These are phyloP conservation scores for Zygoascus sp. DNA, from an alignment of 1,139 yeast genomes.

Conservation along the genomic window DNA sequence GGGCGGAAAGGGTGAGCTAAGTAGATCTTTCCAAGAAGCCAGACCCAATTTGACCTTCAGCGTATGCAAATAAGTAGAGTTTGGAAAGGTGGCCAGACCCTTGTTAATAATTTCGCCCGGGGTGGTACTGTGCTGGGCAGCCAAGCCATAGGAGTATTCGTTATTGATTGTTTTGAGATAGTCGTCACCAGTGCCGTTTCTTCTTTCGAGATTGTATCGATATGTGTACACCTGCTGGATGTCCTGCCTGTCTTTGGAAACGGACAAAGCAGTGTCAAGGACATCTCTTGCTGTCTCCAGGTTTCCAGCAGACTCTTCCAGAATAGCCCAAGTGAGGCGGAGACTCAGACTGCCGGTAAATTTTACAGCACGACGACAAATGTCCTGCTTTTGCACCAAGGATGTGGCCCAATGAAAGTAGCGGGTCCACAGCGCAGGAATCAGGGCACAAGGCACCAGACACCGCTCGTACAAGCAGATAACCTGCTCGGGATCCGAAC, in stretches of 20 bases:
- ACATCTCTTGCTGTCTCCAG: slow-evolving; percentile 33
- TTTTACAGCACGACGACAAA: slow-evolving; percentile 33
- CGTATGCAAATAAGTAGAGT: slow-evolving; percentile 15
- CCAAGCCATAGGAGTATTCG: slow-evolving; percentile 8
- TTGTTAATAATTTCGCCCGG: slow-evolving; percentile 6
- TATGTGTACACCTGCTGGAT: slow-evolving; percentile 13
- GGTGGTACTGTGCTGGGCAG: slow-evolving; percentile 2
- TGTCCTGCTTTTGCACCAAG: slow-evolving; percentile 28
- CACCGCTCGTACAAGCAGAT: slow-evolving; percentile 47
- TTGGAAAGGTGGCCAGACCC: slow-evolving; percentile 18
- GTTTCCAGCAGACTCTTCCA: slow-evolving; percentile 33
- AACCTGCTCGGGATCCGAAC: slow-evolving; percentile 29
- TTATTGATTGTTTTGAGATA: slow-evolving; percentile 22
- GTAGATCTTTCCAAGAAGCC: slow-evolving; percentile 6
- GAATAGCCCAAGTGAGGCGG: slow-evolving; percentile 35
- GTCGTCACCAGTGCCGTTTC: slow-evolving; percentile 13
- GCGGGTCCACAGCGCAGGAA: slow-evolving; percentile 59
- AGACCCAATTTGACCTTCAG: slow-evolving; percentile 7
- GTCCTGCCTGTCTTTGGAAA: not conserved
- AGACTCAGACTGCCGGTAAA: slow-evolving; percentile 35
- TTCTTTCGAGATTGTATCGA: slow-evolving; percentile 27
- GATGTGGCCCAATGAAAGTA: slow-evolving; percentile 45
- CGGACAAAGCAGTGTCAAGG: slow-evolving; percentile 13
- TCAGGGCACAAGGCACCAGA: slow-evolving; percentile 48
- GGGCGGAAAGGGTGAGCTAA: slow-evolving; percentile 30